phyloP scores from a whole-genome alignment of 805 yeast species.

The Ogataea saltuana region DNA sequence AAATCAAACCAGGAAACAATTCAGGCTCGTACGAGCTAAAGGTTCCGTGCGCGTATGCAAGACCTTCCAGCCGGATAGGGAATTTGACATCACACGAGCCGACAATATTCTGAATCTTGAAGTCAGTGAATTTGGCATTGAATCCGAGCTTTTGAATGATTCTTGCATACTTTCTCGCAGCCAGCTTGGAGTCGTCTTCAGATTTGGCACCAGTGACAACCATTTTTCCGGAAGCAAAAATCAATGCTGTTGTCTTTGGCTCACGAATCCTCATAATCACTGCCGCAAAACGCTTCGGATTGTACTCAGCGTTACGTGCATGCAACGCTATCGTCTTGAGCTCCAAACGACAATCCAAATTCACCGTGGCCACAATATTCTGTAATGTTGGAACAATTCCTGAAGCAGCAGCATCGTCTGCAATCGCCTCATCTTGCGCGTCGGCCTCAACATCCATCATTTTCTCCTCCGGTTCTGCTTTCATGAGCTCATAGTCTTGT shows the following conservation, averaged over 20 bases:
- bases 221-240: constrained; percentile 98
- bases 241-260: constrained; percentile 96
- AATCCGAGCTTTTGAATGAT: constrained; percentile 97
- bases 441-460: constrained; percentile 30
- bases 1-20: constrained; percentile 94
- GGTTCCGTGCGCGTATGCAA: constrained; percentile 97
- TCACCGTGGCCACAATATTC: constrained; percentile 97
- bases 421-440: constrained; percentile 26
- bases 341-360: constrained; percentile 92
- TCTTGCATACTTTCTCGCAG: constrained; percentile 96
- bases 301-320: constrained; percentile 98
- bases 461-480: constrained; percentile 31
- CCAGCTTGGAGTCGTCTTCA: constrained; percentile 97
- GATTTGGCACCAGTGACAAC: constrained; percentile 99
- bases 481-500: constrained; percentile 27
- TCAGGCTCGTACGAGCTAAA: constrained; percentile 99
- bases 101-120: constrained; percentile 96
- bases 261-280: constrained; percentile 99
- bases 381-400: constrained; percentile 96
- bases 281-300: constrained; percentile 98
- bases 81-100: constrained; percentile 98
- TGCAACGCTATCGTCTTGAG: constrained; percentile 96
- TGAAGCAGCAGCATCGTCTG: constrained; percentile 74
- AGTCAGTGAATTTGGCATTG: constrained; percentile 96
- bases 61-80: constrained; percentile 95